A percentile compares a stretch with the other conserved stretches of the same genome.
These are phyloP conservation scores for Candida takata DNA, from an alignment of 805 yeast genomes.

Conservation along the genomic window DNA sequence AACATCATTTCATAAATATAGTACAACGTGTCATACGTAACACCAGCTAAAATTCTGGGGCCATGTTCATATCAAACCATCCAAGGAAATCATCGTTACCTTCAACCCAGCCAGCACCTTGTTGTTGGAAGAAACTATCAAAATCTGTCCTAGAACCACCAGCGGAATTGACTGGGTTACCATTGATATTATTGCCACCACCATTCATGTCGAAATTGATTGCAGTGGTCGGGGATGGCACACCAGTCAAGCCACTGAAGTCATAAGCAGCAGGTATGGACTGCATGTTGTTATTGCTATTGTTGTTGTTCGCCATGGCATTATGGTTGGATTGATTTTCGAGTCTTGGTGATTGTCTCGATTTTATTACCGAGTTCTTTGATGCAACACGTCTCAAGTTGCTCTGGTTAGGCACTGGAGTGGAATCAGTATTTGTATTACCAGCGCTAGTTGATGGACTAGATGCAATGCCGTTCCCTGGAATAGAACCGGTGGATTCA, in stretches of 20 bases:
- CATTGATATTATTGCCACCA: conserved; percentile 1
- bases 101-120: conserved; percentile 74
- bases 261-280: conserved; percentile 13
- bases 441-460: neutral
- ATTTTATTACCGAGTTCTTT: conserved; percentile 10
- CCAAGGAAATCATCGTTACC: conserved; percentile 87
- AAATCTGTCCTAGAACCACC: conserved; percentile 23
- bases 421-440: neutral
- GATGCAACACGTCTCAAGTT: conserved; percentile 17
- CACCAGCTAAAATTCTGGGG: conserved; percentile 54
- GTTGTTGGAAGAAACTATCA: conserved; percentile 69
- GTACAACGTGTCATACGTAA: too few species aligned
- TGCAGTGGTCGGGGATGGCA: conserved; percentile 10
- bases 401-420: neutral
- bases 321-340: too few species aligned
- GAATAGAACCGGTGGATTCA: conserved; percentile 71
- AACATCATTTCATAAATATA: too few species aligned
- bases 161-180: conserved; percentile 1
- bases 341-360: conserved; percentile 5
- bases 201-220: conserved; percentile 2
- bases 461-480: conserved; percentile 5
- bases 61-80: conserved; percentile 84
- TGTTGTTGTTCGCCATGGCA: too few species aligned
- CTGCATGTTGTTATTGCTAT: too few species aligned
- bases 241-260: conserved; percentile 9